Percentiles rank a stretch among this genome's conserved stretches.
Conservation (phyloP, 2,329 filamentous ascomycete genomes). For the Sarocladium strictum region DNA sequence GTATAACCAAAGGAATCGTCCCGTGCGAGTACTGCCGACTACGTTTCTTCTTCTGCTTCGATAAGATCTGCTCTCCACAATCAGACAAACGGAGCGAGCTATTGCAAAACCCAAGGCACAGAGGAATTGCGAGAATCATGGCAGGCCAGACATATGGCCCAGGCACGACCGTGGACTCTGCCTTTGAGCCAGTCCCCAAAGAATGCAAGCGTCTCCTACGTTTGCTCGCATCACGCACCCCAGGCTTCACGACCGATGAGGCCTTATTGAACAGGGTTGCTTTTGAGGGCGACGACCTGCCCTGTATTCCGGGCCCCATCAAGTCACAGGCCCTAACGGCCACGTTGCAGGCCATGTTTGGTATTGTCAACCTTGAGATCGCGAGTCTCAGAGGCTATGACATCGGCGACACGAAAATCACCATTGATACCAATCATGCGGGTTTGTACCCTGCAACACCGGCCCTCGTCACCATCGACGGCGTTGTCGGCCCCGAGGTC, state of each 20-base stretch:
- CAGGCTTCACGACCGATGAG: constrained; percentile 26
- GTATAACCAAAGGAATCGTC: no score
- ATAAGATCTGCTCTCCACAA: no score
- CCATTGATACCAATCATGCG: constrained; percentile 40
- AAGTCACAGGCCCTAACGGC: constrained; percentile 27
- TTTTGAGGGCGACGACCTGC: constrained; percentile 25
- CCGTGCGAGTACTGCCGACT: no score
- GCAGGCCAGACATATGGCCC: constrained; percentile 26
- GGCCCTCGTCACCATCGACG: constrained; percentile 10
- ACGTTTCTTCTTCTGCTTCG: no score
- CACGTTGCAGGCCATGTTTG: constrained; percentile 27
- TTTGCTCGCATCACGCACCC: constrained; percentile 22
- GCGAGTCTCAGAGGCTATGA: constrained; percentile 23
- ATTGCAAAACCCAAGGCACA: no score
- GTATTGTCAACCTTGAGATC: constrained; percentile 28
- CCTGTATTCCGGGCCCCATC: constrained; percentile 28
- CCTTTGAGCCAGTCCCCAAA: constrained; percentile 21
- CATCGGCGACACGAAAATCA: constrained; percentile 22
- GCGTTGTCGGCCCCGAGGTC: constrained; percentile 4
- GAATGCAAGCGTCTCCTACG: constrained; percentile 26
- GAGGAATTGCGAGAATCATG: no score
- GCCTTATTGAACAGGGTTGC: constrained; percentile 20
- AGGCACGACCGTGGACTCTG: constrained; percentile 23
- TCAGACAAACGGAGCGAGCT: no score
- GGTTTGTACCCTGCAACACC: constrained; percentile 26